A percentile compares a stretch with the other conserved stretches of the same genome.
These are phyloP conservation scores for Hemisphaericaspora xylanilytica DNA, from an alignment of 1,139 yeast genomes.

Conservation along the genomic window DNA sequence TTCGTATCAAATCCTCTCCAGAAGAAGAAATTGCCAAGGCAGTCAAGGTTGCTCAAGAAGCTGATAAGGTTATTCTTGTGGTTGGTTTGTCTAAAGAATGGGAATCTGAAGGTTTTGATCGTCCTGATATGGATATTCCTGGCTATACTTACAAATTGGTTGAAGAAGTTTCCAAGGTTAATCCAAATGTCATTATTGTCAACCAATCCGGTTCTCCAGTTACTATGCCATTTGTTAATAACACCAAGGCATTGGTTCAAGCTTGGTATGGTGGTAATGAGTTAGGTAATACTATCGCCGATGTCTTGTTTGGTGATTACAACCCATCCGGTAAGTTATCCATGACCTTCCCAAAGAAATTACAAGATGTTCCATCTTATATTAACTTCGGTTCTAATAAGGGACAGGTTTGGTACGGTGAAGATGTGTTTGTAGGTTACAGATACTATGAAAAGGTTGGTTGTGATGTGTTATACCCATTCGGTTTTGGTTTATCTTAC, in stretches of 20 bases:
- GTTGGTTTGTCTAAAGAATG: slow-evolving; percentile 41
- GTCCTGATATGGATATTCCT: slow-evolving; percentile 42
- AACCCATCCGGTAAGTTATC: slow-evolving; percentile 33
- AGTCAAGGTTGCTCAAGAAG: slow-evolving; percentile 27
- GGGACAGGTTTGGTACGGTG: slow-evolving; percentile 56
- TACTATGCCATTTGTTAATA: slow-evolving; percentile 53
- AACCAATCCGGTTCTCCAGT: slow-evolving; percentile 67
- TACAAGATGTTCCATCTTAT: slow-evolving; percentile 46
- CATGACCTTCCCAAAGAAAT: slow-evolving; percentile 45
- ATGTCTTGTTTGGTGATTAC: slow-evolving; percentile 24
- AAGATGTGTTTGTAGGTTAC: slow-evolving; percentile 60
- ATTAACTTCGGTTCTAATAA: slow-evolving; percentile 34
- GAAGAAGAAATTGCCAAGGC: slow-evolving; percentile 27
- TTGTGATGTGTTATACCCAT: slow-evolving; percentile 50
- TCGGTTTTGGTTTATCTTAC: slow-evolving; percentile 62
- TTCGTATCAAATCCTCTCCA: slow-evolving; percentile 19
- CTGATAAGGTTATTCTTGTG: slow-evolving; percentile 41
- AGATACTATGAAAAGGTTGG: slow-evolving; percentile 53
- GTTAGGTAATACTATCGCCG: slow-evolving; percentile 24
- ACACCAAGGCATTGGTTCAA: slow-evolving; percentile 49
- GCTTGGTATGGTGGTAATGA: slow-evolving; percentile 43
- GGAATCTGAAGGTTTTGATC: slow-evolving; percentile 39
- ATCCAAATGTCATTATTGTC: slow-evolving; percentile 52
- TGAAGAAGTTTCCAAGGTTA: slow-evolving; percentile 43
- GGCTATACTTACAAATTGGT: slow-evolving; percentile 48